phyloP scores from a whole-genome alignment of 2,329 filamentous ascomycete genomes.

The Monilinia polystroma region DNA sequence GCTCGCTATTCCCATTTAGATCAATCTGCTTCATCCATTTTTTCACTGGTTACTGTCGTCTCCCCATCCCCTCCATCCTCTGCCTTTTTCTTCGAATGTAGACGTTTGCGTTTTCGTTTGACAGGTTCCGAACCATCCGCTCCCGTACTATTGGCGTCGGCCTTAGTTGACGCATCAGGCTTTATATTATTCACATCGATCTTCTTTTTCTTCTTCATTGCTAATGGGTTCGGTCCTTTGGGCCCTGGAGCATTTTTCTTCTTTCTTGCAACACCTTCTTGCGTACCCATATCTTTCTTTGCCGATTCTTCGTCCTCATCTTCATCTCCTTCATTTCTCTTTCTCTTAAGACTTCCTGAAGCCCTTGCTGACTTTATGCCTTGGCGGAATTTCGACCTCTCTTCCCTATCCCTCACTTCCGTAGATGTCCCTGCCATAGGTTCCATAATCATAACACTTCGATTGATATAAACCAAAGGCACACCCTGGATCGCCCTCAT shows the following conservation, averaged over 20 bases:
- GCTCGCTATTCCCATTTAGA: neutral
- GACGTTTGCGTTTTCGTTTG: constrained; percentile 44
- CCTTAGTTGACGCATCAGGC: constrained; percentile 34
- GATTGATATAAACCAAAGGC: constrained; percentile 74
- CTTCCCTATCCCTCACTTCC: constrained; percentile 63
- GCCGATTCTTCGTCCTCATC: constrained; percentile 36
- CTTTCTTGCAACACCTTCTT: constrained; percentile 42
- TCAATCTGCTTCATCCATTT: constrained; percentile 18
- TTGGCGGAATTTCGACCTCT: constrained; percentile 70
- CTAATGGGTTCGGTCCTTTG: constrained; percentile 70
- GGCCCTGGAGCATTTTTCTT: constrained; percentile 60
- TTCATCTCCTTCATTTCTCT: constrained; percentile 38
- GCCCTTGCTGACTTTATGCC: constrained; percentile 59
- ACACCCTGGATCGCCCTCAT: constrained; percentile 69
- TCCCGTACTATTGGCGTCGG: constrained; percentile 28
- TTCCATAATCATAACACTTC: constrained; percentile 76
- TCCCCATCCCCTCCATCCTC: constrained; percentile 22
- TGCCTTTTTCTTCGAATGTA: constrained; percentile 31
- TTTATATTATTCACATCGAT: constrained; percentile 27
- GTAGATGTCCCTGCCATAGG: constrained; percentile 70
- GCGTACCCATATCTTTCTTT: constrained; percentile 28
- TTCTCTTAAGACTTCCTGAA: constrained; percentile 41
- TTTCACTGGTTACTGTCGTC: constrained; percentile 19
- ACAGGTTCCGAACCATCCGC: constrained; percentile 30
- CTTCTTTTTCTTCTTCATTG: constrained; percentile 67